Percentiles rank a stretch among this genome's conserved stretches.
These are phyloP conservation scores for Aspergillus mulundensis DNA, from an alignment of 495 filamentous ascomycete species.

Conservation along the genomic window DNA sequence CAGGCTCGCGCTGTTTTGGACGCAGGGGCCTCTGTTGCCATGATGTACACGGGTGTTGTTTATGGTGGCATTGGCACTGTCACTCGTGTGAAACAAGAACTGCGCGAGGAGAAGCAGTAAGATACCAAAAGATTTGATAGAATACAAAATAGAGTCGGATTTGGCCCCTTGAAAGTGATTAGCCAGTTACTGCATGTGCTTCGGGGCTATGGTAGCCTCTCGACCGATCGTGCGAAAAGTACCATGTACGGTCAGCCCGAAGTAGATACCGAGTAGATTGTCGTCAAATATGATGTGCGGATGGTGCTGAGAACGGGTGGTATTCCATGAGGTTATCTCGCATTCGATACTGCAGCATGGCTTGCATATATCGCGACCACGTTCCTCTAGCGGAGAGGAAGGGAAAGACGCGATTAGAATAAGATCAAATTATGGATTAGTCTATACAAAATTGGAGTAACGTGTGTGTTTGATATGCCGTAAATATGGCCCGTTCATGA, in stretches of 20 bases:
- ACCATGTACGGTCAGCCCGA: neutral
- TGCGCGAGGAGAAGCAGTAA: slow-evolving; percentile 55
- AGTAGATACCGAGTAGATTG: neutral
- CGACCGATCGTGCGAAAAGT: neutral
- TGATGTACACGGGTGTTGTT: slow-evolving; percentile 77
- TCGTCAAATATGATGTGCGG: too few relatives aligned
- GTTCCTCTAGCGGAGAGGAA: neutral
- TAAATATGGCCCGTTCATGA: neutral
- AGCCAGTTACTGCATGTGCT: neutral
- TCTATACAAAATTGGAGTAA: neutral
- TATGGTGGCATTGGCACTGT: slow-evolving; percentile 85
- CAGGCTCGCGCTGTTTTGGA: slow-evolving; percentile 75
- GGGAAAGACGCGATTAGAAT: neutral
- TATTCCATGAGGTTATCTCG: slow-evolving; percentile 10
- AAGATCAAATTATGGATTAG: neutral
- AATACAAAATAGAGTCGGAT: neutral
- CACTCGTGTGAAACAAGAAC: slow-evolving; percentile 80
- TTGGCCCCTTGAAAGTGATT: neutral
- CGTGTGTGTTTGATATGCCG: neutral
- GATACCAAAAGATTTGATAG: neutral
- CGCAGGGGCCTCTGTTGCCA: slow-evolving; percentile 81
- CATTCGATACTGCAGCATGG: neutral
- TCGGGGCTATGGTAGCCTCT: neutral
- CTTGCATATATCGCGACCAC: neutral
- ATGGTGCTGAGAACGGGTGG: too few relatives aligned